Base-by-base conservation (phyloP, 163 green algal species). In the Scenedesmus sp. region DNA sequence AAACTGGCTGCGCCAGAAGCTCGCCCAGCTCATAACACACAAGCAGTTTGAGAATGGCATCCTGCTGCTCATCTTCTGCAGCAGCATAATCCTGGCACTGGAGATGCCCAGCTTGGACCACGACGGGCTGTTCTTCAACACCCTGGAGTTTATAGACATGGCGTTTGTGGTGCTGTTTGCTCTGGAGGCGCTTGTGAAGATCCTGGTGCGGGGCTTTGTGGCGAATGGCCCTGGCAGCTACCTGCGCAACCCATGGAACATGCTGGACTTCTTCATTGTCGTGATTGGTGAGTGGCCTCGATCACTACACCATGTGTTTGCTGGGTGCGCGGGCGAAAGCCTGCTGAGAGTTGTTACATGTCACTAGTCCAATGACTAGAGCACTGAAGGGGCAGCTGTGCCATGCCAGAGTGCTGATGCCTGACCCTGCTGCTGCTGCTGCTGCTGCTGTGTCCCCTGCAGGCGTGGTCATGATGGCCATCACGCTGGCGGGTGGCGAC, bases 201-300 rank as follows among this genome's bases (percentile, higher is more conserved):
- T 97, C 56, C 84, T 97, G 2, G 93, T 94, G 0, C 76, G 95
- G 26, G 96, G 95, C 54, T 93, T 97, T 16, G 84, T 95, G 26
- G 93, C 96, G 56, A 95, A 95, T 59, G 94, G 95, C 54, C 56
- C 18, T 10, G 82, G 82, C 60, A 93, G 92, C 18, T 98, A 98
- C 94, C 85, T 97, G 16, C 91, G 95, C 62, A 93, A 85, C 60
- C 34, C 91, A 8, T 98, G 96, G 96, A 98, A 98, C 88, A 55
- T 96, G 16, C 93, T 98, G 59, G 96, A 98, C 90, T 95, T 97
- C 23, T 15, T 94, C 2, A 94, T 97, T 60, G 94, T 97, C 2
- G 34, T 96, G 83, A 54, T 93, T 86, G 89, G 89, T 92, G 64
- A 46, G 89, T 83, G 52, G 34, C 34, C 8, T 81, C 5, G 52